Evolutionary conservation across 2,329 filamentous ascomycete species (phyloP).

Genomic region (Samsoniella hepiali): DNA sequence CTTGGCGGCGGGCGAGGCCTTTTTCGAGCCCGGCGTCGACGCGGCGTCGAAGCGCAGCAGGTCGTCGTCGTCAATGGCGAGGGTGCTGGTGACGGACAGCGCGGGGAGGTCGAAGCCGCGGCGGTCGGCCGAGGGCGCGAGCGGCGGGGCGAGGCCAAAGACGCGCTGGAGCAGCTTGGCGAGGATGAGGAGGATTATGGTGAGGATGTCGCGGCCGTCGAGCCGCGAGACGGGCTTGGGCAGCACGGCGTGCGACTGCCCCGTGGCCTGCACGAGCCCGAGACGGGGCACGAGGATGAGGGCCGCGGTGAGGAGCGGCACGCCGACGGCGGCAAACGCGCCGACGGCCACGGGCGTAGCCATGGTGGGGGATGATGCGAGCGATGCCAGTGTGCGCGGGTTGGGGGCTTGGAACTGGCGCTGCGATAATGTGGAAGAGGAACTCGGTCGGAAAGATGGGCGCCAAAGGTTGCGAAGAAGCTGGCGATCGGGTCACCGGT

Average conservation of each 20-base stretch:
- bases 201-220: slow-evolving; percentile 14
- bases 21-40: not conserved
- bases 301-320: slow-evolving; percentile 11
- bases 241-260: slow-evolving; percentile 12
- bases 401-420: no score
- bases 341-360: slow-evolving; percentile 12
- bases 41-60: slow-evolving; percentile 14
- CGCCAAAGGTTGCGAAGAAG: not conserved
- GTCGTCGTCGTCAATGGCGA: slow-evolving; percentile 18
- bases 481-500: not conserved
- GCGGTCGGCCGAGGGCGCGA: slow-evolving; percentile 1
- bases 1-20: not conserved
- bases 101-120: slow-evolving; percentile 18
- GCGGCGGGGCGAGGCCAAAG: slow-evolving; percentile 13
- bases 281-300: slow-evolving; percentile 14
- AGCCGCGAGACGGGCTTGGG: slow-evolving; percentile 18
- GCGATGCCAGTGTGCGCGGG: not conserved
- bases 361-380: not conserved
- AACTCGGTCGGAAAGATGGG: not conserved
- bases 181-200: slow-evolving; percentile 16
- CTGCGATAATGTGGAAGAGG: not conserved
- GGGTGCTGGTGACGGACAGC: slow-evolving; percentile 16
- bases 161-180: slow-evolving; percentile 10
- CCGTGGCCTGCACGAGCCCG: slow-evolving; percentile 10
- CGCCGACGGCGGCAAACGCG: slow-evolving; percentile 6